Percentiles rank a stretch among this genome's conserved stretches.
phyloP scores from a whole-genome alignment of 140 eudicot genomes.

The Stevia rebaudiana region DNA sequence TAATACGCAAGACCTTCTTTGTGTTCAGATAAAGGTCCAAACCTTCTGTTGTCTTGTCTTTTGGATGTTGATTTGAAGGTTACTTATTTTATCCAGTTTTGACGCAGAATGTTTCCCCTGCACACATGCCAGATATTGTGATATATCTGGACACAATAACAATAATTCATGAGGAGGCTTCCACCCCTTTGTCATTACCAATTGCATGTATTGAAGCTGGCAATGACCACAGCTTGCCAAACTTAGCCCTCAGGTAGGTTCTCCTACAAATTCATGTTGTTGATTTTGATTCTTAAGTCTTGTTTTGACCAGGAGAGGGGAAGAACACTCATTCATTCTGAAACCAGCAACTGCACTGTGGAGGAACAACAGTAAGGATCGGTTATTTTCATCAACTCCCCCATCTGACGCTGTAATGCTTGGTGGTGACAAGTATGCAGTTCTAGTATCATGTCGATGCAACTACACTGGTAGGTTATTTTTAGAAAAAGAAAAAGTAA shows the following conservation, averaged over 20 bases:
- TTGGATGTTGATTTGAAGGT: too few species aligned
- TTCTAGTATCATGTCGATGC: slow-evolving; percentile 93
- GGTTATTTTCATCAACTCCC: slow-evolving; percentile 38
- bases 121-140: slow-evolving; percentile 73
- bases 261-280: too few species aligned
- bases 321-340: slow-evolving; percentile 92
- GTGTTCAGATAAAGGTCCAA: slow-evolving; percentile 87
- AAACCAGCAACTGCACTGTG: slow-evolving; percentile 65
- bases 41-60: not conserved
- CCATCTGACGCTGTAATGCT: slow-evolving; percentile 20
- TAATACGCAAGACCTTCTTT: slow-evolving; percentile 89
- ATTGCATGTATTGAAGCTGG: slow-evolving; percentile 89
- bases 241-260: slow-evolving; percentile 93
- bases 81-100: too few species aligned
- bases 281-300: not conserved
- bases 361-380: slow-evolving; percentile 40
- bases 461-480: slow-evolving; percentile 67
- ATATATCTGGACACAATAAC: slow-evolving; percentile 83
- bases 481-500: not conserved
- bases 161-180: slow-evolving; percentile 77
- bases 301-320: slow-evolving; percentile 81
- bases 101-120: slow-evolving; percentile 78
- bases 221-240: slow-evolving; percentile 63
- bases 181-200: slow-evolving; percentile 69
- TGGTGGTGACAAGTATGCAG: slow-evolving; percentile 60